Evolutionary conservation across 371 early-diverging fungal genomes (phyloP), one percentile per base, ranked within the genome.

Genomic region (Encephalitozoon romaleae): DNA sequence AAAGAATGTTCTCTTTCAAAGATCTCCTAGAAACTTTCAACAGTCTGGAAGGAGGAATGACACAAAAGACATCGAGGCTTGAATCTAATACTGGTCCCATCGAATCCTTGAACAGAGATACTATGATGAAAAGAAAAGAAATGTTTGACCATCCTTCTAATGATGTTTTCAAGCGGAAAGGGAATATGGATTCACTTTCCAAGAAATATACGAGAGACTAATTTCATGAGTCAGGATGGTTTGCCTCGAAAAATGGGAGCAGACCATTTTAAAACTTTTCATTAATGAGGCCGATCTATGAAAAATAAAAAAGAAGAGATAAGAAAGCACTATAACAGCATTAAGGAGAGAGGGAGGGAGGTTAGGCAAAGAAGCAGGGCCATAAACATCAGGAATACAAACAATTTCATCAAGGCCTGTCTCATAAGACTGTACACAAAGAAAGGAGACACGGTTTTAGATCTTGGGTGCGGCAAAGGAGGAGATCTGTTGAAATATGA

Each of bases 381-480:
- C 23, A 77, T 82, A 49, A 78, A 74, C 32, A 79, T 86, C 2
- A 43, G 81, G 41, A 79, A 81, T 30, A 41, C 76, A 12, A 86
- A 86, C 63, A 86, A 86, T 70, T 81, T 79, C 38, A 76, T 86
- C 26, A 86, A 86, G 72, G 12, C 64, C 8, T 70, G 59, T 42
- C 47, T 86, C n/a, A 76, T 85, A 52, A 47, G 79, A 15, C 43
- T 59, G 39, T 83, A 79, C 59, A 28, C 69, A 9, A 28, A 51
- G 63, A 26, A 12, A 21, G 64, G 64, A 18, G 77, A 67, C 28
- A n/a, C 39, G 9, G 79, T 85, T 47, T 87, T 99, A 64, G 98
- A 98, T 84, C 85, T 98, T 76, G 94, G 94, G 3, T 94, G 95
- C 81, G 98, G 98, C 4, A 96, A 96, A 86, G 98, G 99, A 25